These are phyloP conservation scores for Skeletonema marinoi DNA, from an alignment of 108 stramenopile genomes.

Conservation along the genomic window DNA sequence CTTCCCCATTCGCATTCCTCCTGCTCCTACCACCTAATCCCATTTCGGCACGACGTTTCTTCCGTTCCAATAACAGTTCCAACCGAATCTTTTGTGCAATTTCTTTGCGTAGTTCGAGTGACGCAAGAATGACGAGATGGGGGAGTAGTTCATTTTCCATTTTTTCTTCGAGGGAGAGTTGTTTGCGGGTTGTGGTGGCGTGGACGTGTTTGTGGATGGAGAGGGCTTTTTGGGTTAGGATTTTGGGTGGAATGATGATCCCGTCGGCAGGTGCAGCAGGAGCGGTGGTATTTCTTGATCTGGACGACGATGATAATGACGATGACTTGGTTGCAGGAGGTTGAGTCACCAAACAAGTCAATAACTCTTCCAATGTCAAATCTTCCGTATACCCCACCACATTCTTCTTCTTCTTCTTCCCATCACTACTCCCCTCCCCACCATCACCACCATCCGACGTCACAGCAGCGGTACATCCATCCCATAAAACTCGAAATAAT, in stretches of 20 bases:
- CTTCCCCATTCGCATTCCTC: neutral
- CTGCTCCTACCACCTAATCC: neutral
- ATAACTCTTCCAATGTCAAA: slow-evolving; percentile 21
- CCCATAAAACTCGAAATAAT: slow-evolving; percentile 36
- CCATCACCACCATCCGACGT: neutral
- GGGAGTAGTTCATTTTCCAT: slow-evolving; percentile 23
- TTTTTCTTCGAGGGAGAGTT: slow-evolving; percentile 24
- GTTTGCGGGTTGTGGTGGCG: slow-evolving; percentile 16
- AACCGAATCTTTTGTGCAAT: slow-evolving; percentile 21
- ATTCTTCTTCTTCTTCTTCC: neutral
- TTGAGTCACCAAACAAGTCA: neutral
- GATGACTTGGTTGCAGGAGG: neutral
- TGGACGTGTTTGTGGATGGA: slow-evolving; percentile 29
- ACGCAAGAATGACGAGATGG: slow-evolving; percentile 22
- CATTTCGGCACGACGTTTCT: neutral
- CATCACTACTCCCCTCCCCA: neutral
- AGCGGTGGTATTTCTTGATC: neutral
- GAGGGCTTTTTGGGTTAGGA: slow-evolving; percentile 4
- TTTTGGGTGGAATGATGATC: neutral
- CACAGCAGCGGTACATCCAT: neutral
- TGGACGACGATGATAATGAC: neutral
- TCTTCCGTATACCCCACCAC: slow-evolving; percentile 31
- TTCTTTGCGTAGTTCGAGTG: slow-evolving; percentile 30
- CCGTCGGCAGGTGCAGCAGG: no score
- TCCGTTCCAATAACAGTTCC: slow-evolving; percentile 27